A percentile compares a stretch with the other conserved stretches of the same genome.
These are phyloP conservation scores for Spathaspora arborariae DNA, from an alignment of 805 yeast genomes.

Conservation along the genomic window DNA sequence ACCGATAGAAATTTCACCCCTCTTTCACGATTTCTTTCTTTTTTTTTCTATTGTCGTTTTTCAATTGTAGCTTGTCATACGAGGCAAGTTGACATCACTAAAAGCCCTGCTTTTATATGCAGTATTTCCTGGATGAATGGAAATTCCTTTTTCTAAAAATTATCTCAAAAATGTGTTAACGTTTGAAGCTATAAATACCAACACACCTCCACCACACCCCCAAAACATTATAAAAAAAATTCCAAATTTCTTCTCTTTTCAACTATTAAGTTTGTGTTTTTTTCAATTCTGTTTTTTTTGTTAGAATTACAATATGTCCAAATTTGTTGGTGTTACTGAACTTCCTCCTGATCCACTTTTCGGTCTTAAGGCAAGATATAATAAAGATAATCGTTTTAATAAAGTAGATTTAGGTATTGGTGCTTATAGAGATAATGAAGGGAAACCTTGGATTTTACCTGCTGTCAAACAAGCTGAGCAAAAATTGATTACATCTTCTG, in stretches of 20 bases:
- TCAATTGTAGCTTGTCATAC: not conserved
- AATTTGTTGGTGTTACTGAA: slow-evolving; percentile 49
- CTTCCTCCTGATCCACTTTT: slow-evolving; percentile 87
- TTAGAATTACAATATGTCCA: slow-evolving; percentile 27
- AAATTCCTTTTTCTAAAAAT: too few species aligned
- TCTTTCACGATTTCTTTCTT: too few species aligned
- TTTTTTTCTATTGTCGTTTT: not conserved
- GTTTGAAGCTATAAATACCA: too few species aligned
- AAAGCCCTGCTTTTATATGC: not conserved
- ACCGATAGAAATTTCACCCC: too few species aligned
- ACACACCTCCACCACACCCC: too few species aligned
- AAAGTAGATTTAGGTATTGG: slow-evolving; percentile 90
- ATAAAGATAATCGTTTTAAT: slow-evolving; percentile 50
- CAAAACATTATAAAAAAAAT: too few species aligned
- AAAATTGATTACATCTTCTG: slow-evolving; percentile 52
- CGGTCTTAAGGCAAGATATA: slow-evolving; percentile 67
- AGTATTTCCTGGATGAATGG: slow-evolving; percentile 1
- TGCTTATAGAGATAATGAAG: slow-evolving; percentile 65
- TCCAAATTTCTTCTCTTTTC: too few species aligned
- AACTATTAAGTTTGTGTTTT: too few species aligned
- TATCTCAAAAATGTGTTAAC: too few species aligned
- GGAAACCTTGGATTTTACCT: slow-evolving; percentile 70
- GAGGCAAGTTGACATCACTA: slow-evolving; percentile 2
- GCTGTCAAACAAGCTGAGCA: slow-evolving; percentile 68
- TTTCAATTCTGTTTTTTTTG: too few species aligned